Base-by-base conservation (phyloP, 441 rosid genomes). In the Populus hybrid region DNA sequence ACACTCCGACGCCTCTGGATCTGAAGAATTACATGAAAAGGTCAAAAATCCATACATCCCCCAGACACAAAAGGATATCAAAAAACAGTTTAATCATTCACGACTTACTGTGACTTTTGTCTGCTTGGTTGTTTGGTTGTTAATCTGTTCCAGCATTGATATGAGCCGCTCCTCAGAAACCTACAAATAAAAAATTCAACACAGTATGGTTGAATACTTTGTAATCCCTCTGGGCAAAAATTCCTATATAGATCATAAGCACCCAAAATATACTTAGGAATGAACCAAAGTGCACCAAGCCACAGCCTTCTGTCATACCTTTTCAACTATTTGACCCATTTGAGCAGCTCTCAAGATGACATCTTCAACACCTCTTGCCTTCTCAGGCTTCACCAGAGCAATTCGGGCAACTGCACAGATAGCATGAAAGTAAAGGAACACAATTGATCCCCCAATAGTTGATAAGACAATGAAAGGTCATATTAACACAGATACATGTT, bases 341-440 rank as follows among this genome's bases (percentile, higher is more conserved):
- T 92, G 97, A 75, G 97, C 92, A 83, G 97, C 91, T 83, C 98
- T 88, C 74, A 95, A 86, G 67, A 94, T 69, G 71, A 90, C 92
- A 84, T 95, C 99, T 84, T 95, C 97, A 75, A 95, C 98, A 34
- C 97, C 86, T 83, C 92, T 92, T 70, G 97, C 97, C 86, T 95
- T 95, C 86, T 95, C 98, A 83, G 99, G 99, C 85, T 95, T 95
- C 85, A 95, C 99, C 89, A 95, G 77, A 21, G 98, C 98, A 83
- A 95, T 95, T 82, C 98, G 89, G 72, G 98, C 93, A 81, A 95
- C 99, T 94, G 84, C 34, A 73, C 14, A 74, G 14, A 53, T 40
- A 9, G 21, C 1, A 57, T 12, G 18, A 67, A n/a, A 67, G 59
- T 28, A 50, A 18, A 28, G 16, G 19, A 69, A 67, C 36, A 23